Evolutionary conservation across 441 rosid species (phyloP).

Genomic region (Corymbia citriodora): DNA sequence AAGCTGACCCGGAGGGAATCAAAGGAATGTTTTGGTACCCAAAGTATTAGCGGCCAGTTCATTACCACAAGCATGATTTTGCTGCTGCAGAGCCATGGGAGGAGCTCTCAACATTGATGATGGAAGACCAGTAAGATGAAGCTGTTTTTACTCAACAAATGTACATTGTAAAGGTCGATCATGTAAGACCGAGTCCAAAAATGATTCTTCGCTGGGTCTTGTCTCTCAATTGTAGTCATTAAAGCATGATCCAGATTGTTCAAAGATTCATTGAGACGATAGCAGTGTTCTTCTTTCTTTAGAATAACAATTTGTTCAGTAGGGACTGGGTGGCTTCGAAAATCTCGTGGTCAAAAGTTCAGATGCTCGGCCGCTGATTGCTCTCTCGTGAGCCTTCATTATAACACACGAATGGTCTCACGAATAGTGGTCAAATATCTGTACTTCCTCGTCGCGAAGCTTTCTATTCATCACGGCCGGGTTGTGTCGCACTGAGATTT

Average conservation of each 20-base stretch:
- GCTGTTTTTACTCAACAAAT: background rate
- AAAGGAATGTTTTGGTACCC: constrained; percentile 99
- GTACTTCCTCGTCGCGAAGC: background rate
- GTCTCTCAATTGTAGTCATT: background rate
- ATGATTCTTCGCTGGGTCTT: background rate
- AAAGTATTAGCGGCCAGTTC: constrained; percentile 26
- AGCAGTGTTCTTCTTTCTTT: background rate
- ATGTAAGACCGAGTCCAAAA: background rate
- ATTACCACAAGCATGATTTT: background rate
- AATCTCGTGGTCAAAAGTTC: background rate
- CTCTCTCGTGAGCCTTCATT: background rate
- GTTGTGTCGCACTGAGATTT: background rate
- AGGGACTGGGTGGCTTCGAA: background rate
- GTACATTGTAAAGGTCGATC: background rate
- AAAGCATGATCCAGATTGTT: background rate
- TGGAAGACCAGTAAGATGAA: background rate
- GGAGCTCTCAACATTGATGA: background rate
- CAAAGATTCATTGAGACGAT: background rate
- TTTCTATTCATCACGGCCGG: background rate
- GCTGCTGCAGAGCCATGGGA: background rate
- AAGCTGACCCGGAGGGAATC: constrained; percentile 96
- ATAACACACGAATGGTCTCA: background rate
- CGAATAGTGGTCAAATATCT: background rate
- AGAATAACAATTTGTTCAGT: background rate
- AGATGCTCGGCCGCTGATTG: background rate